Evolutionary conservation across 208 protist genomes (phyloP).

Genomic region (Trypanosoma cruzi): DNA sequence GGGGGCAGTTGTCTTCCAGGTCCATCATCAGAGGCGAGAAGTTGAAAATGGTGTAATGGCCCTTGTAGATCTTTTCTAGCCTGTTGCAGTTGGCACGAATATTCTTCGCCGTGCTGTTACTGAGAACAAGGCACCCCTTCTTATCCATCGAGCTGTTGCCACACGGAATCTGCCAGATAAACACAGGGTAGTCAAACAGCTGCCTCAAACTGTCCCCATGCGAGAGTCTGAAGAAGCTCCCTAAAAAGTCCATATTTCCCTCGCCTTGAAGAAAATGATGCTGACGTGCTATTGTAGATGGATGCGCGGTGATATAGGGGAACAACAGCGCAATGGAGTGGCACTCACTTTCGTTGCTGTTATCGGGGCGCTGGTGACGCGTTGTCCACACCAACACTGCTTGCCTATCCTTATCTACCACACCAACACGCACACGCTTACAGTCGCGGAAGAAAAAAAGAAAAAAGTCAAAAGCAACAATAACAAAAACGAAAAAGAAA

Average conservation of each 20-base stretch:
- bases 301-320: background rate
- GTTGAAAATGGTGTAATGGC: constrained; percentile 81
- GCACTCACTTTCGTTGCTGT: too few relatives aligned
- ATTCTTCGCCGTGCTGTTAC: constrained; percentile 43
- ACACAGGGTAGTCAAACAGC: constrained; percentile 68
- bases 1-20: constrained; percentile 47
- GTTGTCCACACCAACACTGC: background rate
- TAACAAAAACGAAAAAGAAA: too few relatives aligned
- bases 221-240: constrained; percentile 42
- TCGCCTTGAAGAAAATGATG: background rate
- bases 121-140: constrained; percentile 34
- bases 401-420: background rate
- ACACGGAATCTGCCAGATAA: constrained; percentile 78
- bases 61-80: constrained; percentile 49
- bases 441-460: background rate
- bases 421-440: background rate
- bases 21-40: constrained; percentile 83
- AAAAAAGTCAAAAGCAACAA: too few relatives aligned
- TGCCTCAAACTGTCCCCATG: constrained; percentile 30
- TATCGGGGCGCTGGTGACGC: background rate
- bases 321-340: too few relatives aligned
- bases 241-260: constrained; percentile 47
- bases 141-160: constrained; percentile 55
- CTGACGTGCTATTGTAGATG: background rate
- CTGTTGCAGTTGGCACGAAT: constrained; percentile 45